Evolutionary conservation across 768 basidiomycete genomes (phyloP).

Genomic region (Pluteus cervinus): DNA sequence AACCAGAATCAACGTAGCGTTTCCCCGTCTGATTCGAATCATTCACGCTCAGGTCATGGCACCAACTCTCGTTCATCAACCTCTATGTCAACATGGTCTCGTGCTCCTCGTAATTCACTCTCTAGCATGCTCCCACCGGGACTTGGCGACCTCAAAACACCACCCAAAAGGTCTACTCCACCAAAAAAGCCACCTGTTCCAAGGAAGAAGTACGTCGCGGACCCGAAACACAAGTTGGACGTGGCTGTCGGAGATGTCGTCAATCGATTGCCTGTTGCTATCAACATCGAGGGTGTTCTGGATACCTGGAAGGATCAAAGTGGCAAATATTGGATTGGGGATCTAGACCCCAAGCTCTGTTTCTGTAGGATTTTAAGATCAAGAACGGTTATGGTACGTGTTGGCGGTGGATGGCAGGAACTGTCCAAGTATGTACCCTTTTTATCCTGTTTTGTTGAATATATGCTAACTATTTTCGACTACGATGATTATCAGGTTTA

Average conservation of each 20-base stretch:
- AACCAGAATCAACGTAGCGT: conserved; percentile 29
- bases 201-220: conserved; percentile 76
- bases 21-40: conserved; percentile 54
- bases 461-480: not conserved
- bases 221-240: conserved; percentile 89
- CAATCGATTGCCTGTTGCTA: conserved; percentile 80
- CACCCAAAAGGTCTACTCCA: no score
- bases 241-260: conserved; percentile 90
- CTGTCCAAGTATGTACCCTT: conserved; percentile 66
- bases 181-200: conserved; percentile 28
- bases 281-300: conserved; percentile 74
- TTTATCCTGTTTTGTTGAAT: not conserved
- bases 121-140: conserved; percentile 32
- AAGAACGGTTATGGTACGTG: conserved; percentile 93
- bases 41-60: conserved; percentile 36
- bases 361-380: conserved; percentile 89
- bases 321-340: conserved; percentile 95
- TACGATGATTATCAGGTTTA: conserved; percentile 51
- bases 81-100: conserved; percentile 60
- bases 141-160: no score
- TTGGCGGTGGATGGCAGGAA: conserved; percentile 93
- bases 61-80: conserved; percentile 37
- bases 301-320: conserved; percentile 91
- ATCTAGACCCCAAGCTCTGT: conserved; percentile 83
- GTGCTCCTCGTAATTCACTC: conserved; percentile 61